Conservation (phyloP, 352 stramenopile species). For the Phytopythium aichiense region DNA sequence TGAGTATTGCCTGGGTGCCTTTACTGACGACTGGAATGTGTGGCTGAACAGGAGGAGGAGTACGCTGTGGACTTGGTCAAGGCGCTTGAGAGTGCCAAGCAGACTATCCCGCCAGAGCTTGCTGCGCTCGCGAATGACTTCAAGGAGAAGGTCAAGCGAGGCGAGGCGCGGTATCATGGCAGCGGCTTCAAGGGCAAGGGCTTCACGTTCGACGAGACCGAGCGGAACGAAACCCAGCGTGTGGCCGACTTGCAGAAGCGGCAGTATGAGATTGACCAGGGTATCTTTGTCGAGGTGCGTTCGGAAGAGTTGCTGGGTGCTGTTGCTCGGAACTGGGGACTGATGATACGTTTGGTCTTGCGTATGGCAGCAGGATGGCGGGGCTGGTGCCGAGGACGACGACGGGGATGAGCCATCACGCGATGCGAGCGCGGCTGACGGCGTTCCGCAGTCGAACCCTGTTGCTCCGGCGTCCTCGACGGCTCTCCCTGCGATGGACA, state of each 20-base stretch:
- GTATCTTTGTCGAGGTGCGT: constrained; percentile 68
- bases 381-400: constrained; percentile 46
- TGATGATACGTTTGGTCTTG: constrained; percentile 9
- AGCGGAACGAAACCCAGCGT: constrained; percentile 96
- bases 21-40: constrained; percentile 10
- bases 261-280: constrained; percentile 87
- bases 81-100: constrained; percentile 89
- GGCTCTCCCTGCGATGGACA: constrained; percentile 30
- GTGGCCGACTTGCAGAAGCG: constrained; percentile 89
- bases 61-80: constrained; percentile 98
- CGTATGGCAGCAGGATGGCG: constrained; percentile 29
- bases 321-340: background rate
- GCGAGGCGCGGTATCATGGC: constrained; percentile 94
- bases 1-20: background rate
- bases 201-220: constrained; percentile 97
- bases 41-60: constrained; percentile 88
- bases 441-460: constrained; percentile 8
- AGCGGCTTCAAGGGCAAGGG: constrained; percentile 98
- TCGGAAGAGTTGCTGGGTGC: background rate
- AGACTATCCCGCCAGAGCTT: constrained; percentile 83
- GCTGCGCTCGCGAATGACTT: constrained; percentile 92
- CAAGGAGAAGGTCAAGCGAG: constrained; percentile 94
- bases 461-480: constrained; percentile 9
- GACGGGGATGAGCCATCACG: constrained; percentile 37
- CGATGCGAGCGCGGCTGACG: constrained; percentile 20